Base-by-base conservation (phyloP, 2,329 filamentous ascomycete genomes). In the Penicillium freii region DNA sequence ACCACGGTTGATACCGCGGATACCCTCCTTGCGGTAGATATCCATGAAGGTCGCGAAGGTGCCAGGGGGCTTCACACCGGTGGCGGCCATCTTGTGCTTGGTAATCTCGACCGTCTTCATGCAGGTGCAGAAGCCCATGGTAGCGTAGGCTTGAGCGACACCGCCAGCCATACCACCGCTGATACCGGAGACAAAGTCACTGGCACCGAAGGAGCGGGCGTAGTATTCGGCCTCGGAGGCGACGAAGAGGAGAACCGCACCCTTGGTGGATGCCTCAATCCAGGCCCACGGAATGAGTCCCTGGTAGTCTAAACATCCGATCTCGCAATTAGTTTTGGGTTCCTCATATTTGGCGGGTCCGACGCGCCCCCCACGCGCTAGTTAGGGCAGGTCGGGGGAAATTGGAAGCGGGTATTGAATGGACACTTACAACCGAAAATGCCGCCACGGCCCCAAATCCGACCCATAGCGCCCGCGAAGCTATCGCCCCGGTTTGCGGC, bases 101-200 rank as follows among this genome's bases (percentile, higher is more conserved):
- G 94, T 99, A 80, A 99, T 99, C 80, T 99, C 94, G 66, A 97
- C 94, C 63, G 94, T 99, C 87, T 99, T 99, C 94, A 99, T 99
- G 86, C 94, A 99, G 61, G 94, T 99, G 81, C 94, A 99, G 87
- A 99, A 99, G 68, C 94, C 94, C 93, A 99, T 99, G 76, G 94
- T 99, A 66, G 94, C 94, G 77, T 99, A 99, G 59, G 94, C 94
- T 81, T 99, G 94, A 46, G 93, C 94, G 58, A 99, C 87, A 84
- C 94, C 94, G 75, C 94, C 94, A 23, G 87, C 84, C 82, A 99
- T 91, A 78, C 94, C 94, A 71, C 94, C 94, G 33, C 83, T 75
- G 80, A 99, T 97, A 74, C 94, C 94, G 67, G 87, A 86, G 51
- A 89, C 82, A 77, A 99, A 97, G 77, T 95, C 89, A 70, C 84